Base-by-base conservation (phyloP, 331 rosid genomes). In the Rosa hybrid region DNA sequence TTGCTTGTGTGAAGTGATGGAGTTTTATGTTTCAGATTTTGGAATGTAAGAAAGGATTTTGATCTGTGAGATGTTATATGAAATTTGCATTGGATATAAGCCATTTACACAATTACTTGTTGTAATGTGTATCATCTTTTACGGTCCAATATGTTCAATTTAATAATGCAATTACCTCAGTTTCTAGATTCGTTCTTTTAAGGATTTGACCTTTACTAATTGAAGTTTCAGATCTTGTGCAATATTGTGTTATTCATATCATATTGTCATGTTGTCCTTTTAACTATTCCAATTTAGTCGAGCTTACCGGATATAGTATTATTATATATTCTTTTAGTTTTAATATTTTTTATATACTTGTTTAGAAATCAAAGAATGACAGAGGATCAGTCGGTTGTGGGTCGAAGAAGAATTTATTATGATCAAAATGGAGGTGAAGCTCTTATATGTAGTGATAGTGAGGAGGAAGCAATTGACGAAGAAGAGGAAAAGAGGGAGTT, bases 321-420 rank as follows among this genome's bases (percentile, higher is more conserved):
- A 25, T 63, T 46, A 34, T 39, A 25, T 27, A 4, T 62, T 11
- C 9, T 30, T 14, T 30, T 30, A 3, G 9, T 14, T 9, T 27
- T 64, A 5, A 21, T 54, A 59, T 17, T 49, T 49, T 23, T 71
- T 45, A 75, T 75, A 25, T 75, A 64, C 75, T 79, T 85, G 16
- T 81, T 72, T 90, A 96, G 99, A 90, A 96, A 96, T 85, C 99
- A 96, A 84, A 93, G 99, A 88, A 96, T 96, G 99, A 92, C 97
- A 7, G 99, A 96, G 84, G 99, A 96, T 92, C 99, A 96, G 78
- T 96, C 99, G 4, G 97, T 96, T 54, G 80, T 96, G 45, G 99
- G 99, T 84, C 93, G 99, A 69, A 89, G 99, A 79, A 89, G 99
- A 85, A 96, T 96, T 83, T 96, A 96, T 87, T 96, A 96, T 84